These are phyloP conservation scores for Ceratocystis harringtonii DNA, from an alignment of 2,329 filamentous ascomycete species.

Conservation along the genomic window DNA sequence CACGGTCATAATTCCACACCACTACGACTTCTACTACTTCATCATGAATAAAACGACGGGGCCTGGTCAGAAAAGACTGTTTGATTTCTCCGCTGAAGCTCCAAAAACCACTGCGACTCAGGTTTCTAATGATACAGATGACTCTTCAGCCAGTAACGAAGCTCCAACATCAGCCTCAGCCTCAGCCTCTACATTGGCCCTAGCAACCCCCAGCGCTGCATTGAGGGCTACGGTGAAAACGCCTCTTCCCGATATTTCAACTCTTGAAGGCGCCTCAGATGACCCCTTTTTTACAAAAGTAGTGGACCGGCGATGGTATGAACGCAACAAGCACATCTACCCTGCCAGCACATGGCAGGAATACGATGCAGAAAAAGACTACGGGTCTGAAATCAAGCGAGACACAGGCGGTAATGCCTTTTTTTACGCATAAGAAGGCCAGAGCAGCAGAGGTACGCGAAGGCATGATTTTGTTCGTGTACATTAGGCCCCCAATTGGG, in stretches of 20 bases:
- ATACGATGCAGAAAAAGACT: conserved; percentile 81
- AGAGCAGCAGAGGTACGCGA: not conserved
- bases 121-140: not conserved
- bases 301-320: conserved; percentile 92
- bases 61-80: conserved; percentile 57
- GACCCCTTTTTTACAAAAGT: conserved; percentile 80
- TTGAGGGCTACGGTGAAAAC: conserved; percentile 28
- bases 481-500: not conserved
- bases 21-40: conserved; percentile 96
- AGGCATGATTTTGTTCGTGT: not conserved
- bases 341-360: conserved; percentile 92
- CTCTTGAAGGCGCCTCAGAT: conserved; percentile 59
- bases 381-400: conserved; percentile 59
- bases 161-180: not conserved
- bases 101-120: conserved; percentile 10
- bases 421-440: conserved; percentile 49
- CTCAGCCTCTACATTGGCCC: conserved; percentile 20
- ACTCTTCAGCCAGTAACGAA: conserved; percentile 16
- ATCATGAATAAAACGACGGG: conserved; percentile 73
- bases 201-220: conserved; percentile 21
- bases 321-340: conserved; percentile 95
- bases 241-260: conserved; percentile 33
- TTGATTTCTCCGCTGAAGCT: conserved; percentile 52
- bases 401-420: conserved; percentile 85
- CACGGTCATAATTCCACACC: conserved; percentile 89